These are phyloP conservation scores for Coelastrella sp. DNA, from an alignment of 139 green algal species.

Conservation along the genomic window DNA sequence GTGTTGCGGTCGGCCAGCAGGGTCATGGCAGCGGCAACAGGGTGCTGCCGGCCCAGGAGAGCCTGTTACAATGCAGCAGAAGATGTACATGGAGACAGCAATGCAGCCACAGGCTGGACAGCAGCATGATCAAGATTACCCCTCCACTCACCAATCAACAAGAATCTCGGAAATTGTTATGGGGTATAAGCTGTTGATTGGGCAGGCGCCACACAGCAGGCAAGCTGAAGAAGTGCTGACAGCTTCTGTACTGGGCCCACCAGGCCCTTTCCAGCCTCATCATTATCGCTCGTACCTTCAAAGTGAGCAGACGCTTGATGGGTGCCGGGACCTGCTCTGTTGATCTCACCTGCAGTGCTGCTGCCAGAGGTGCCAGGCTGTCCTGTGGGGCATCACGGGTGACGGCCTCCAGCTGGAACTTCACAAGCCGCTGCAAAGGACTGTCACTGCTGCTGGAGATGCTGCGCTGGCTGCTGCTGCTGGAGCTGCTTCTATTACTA, in stretches of 20 bases:
- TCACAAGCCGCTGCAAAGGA: slow-evolving; percentile 36
- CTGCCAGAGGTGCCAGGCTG: slow-evolving; percentile 17
- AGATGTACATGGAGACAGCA: not conserved
- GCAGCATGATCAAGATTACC: no score
- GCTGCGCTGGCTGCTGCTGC: not conserved
- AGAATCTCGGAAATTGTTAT: no score
- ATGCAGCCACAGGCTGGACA: no score
- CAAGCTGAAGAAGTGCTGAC: no score
- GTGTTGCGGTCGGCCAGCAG: slow-evolving; percentile 50
- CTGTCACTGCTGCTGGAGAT: not conserved
- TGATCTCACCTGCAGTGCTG: not conserved
- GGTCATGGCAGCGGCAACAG: slow-evolving; percentile 19
- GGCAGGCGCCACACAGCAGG: no score
- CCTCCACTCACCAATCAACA: no score
- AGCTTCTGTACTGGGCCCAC: no score
- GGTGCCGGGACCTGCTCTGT: not conserved
- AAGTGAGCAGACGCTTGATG: no score
- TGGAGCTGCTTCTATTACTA: not conserved
- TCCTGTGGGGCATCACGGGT: slow-evolving; percentile 33
- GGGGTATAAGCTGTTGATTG: no score
- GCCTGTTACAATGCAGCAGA: not conserved
- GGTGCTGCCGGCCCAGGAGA: slow-evolving; percentile 41
- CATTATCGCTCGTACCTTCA: no score
- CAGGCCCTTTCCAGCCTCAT: no score
- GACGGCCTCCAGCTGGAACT: slow-evolving; percentile 47